Evolutionary conservation across 192 early-diverging fungal genomes (phyloP), one percentile per base, ranked within the genome.

Genomic region (Backusella parvicylindrica): DNA sequence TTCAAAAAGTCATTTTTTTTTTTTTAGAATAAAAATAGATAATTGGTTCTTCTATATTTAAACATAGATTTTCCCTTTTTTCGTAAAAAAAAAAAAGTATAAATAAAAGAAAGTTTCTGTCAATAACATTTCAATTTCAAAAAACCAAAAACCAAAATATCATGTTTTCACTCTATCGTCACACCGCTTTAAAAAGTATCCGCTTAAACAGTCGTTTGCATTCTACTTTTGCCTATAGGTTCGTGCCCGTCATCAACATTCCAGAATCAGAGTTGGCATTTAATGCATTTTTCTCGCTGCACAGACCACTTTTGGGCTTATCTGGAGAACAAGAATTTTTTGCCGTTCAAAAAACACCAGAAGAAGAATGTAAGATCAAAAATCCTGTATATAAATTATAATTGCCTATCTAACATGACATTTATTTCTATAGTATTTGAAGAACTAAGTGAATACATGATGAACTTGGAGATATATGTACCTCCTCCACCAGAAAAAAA

Each of bases 251-350:
- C 11, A 37, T 43, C 3, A 79, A 83, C 49, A 75, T 83, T 56
- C 78, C 81, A 23, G 72, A 79, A 47, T 68, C 77, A 6, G 89
- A 90, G 67, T 80, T 90, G 2, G 86, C 86, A 15, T 81, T 84
- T 30, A 86, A 83, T 41, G 80, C 85, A 18, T 90, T 90, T 77
- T 90, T 87, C 74, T 86, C 89, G 8, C 70, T 86, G 18, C 85
- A 90, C 68, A 82, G 87, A 63, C 89, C 89, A 50, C 73, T 90
- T 43, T 72, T 67, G 32, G 65, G 65, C 32, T 88, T 26, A 75
- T 89, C 18, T 81, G 50, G 23, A 56, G 21, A 56, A 12, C 6
- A 26, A 26, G 23, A 26, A 0, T 56, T 56, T 26, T 56, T 56
- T 56, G 23, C 7, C 3, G 50, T 26, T 26, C 6, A 56, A 56